Conservation (phyloP, 768 basidiomycete genomes). For the Lactarius deliciosus region DNA sequence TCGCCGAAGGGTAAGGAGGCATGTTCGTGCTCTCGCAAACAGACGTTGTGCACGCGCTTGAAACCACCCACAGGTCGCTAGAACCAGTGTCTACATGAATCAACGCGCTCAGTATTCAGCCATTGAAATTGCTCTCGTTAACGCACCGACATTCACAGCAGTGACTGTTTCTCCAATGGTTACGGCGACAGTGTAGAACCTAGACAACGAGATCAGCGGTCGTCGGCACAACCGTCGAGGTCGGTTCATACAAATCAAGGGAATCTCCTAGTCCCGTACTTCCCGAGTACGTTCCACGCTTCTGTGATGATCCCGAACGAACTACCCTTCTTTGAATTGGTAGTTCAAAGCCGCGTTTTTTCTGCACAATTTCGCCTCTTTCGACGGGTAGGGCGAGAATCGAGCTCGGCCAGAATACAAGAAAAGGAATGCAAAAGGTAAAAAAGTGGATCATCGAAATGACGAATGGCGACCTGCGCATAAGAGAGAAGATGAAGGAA, state of each 20-base stretch:
- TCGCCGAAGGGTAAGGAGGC: conserved; percentile 23
- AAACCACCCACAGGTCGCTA: conserved; percentile 27
- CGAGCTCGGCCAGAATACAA: conserved; percentile 6
- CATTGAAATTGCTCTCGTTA: neutral
- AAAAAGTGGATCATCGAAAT: conserved; percentile 11
- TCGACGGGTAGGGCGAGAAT: conserved; percentile 14
- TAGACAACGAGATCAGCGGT: neutral
- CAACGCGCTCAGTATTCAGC: neutral
- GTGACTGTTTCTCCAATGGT: conserved; percentile 21
- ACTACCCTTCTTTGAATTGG: conserved; percentile 17
- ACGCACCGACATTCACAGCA: conserved; percentile 25
- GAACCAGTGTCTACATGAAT: conserved; percentile 26
- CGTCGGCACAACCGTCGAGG: too few species aligned
- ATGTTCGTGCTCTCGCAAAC: conserved; percentile 18
- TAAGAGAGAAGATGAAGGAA: conserved; percentile 2
- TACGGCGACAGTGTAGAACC: conserved; percentile 25
- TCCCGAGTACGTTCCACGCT: conserved; percentile 21
- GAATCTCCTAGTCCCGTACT: conserved; percentile 26
- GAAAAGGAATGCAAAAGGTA: conserved; percentile 5
- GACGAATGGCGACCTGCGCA: conserved; percentile 22
- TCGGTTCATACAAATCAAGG: conserved; percentile 20
- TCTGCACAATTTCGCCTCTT: neutral
- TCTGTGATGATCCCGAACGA: neutral
- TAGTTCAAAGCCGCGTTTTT: conserved; percentile 18
- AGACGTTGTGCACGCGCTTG: conserved; percentile 20